phyloP scores from a whole-genome alignment of 345 rosid species.

The Gossypium anomalum region DNA sequence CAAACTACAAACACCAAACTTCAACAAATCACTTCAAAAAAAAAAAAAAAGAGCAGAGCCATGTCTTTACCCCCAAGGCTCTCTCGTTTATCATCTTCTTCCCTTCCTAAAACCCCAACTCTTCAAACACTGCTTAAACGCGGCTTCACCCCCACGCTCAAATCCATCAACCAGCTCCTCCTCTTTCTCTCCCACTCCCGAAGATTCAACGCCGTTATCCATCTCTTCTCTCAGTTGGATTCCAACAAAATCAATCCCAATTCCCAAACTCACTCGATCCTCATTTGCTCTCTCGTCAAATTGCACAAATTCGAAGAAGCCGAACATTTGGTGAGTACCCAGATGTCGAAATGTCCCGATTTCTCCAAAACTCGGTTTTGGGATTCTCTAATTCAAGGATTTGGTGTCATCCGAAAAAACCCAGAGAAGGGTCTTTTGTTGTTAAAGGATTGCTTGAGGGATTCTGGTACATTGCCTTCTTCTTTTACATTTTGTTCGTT shows the following conservation, averaged over 20 bases:
- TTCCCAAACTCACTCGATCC: conserved; percentile 39
- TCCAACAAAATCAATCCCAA: conserved; percentile 29
- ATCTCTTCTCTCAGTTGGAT: conserved; percentile 35
- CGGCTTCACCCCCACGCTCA: conserved; percentile 47
- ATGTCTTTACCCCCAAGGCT: conserved; percentile 2
- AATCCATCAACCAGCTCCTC: conserved; percentile 41
- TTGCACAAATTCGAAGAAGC: conserved; percentile 56
- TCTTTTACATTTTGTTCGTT: conserved; percentile 49
- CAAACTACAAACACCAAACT: background rate
- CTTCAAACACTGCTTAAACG: conserved; percentile 43
- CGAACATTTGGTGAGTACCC: conserved; percentile 43
- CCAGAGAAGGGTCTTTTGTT: conserved; percentile 44
- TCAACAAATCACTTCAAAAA: background rate
- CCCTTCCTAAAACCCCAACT: conserved; percentile 7
- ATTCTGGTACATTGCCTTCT: conserved; percentile 54
- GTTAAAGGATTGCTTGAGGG: conserved; percentile 42
- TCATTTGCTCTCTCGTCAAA: conserved; percentile 48
- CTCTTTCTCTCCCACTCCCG: conserved; percentile 35
- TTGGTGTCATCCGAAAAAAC: conserved; percentile 35
- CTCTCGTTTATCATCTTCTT: conserved; percentile 6
- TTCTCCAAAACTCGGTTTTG: conserved; percentile 30
- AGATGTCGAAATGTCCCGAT: conserved; percentile 28
- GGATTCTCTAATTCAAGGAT: conserved; percentile 56
- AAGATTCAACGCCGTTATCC: conserved; percentile 25
- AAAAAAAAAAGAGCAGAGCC: background rate